Evolutionary conservation across 2,329 filamentous ascomycete species (phyloP).

Genomic region (Clonostachys solani): DNA sequence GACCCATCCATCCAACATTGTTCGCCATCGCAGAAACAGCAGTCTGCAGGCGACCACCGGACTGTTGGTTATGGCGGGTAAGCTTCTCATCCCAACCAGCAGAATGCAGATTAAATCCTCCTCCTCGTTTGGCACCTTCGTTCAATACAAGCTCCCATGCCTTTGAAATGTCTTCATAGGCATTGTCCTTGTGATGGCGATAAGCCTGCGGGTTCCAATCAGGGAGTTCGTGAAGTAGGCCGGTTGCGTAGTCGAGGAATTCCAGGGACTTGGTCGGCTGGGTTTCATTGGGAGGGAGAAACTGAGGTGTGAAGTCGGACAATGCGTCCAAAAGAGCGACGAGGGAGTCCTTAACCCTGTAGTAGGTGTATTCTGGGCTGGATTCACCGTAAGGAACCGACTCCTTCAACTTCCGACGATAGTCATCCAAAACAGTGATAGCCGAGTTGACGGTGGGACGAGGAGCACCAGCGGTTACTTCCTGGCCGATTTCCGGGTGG

Average conservation of each 20-base stretch:
- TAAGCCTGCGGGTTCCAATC: conserved; percentile 87
- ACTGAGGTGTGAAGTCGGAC: conserved; percentile 92
- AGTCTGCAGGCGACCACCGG: conserved; percentile 73
- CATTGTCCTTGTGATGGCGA: conserved; percentile 89
- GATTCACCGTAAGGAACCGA: conserved; percentile 84
- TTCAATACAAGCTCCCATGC: conserved; percentile 91
- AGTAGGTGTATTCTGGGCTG: conserved; percentile 90
- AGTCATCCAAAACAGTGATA: conserved; percentile 74
- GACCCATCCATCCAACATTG: conserved; percentile 74
- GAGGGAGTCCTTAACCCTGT: conserved; percentile 80
- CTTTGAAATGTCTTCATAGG: conserved; percentile 92
- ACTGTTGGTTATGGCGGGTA: conserved; percentile 81
- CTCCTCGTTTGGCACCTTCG: conserved; percentile 86
- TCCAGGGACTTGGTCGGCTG: conserved; percentile 80
- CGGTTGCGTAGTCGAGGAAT: conserved; percentile 86
- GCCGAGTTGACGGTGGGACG: conserved; percentile 81
- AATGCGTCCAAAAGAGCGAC: conserved; percentile 81
- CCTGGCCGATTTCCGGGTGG: conserved; percentile 79
- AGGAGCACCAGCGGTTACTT: conserved; percentile 80
- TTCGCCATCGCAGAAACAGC: conserved; percentile 74
- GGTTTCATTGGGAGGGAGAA: conserved; percentile 83
- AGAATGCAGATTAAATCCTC: conserved; percentile 83
- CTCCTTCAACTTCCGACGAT: conserved; percentile 71
- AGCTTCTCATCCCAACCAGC: conserved; percentile 91
- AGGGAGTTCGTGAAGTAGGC: conserved; percentile 83